These are phyloP conservation scores for Penicillium coffeae DNA, from an alignment of 495 filamentous ascomycete species.

Conservation along the genomic window DNA sequence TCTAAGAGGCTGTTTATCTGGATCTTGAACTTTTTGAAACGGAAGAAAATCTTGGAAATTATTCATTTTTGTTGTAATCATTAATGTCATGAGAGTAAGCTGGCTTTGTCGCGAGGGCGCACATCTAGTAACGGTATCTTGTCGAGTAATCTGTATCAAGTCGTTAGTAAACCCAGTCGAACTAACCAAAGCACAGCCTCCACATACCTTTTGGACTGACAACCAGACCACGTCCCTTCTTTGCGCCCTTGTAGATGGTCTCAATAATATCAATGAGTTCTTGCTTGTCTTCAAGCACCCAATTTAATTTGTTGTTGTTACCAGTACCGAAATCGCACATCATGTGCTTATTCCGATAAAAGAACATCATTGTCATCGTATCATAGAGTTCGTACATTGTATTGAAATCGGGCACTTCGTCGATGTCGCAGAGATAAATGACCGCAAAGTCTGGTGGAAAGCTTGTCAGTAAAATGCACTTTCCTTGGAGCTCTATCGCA, in stretches of 20 bases:
- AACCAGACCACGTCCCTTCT: constrained; percentile 93
- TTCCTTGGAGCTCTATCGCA: background rate
- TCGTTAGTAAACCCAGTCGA: constrained; percentile 13
- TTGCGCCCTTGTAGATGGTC: constrained; percentile 94
- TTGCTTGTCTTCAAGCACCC: constrained; percentile 96
- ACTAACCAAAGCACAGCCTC: background rate
- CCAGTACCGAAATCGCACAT: constrained; percentile 97
- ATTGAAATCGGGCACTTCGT: constrained; percentile 95
- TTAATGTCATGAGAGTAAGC: too few relatives aligned
- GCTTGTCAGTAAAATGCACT: background rate
- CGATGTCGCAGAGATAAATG: constrained; percentile 95
- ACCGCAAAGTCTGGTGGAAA: constrained; percentile 55
- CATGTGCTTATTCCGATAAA: constrained; percentile 99
- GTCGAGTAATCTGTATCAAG: constrained; percentile 71
- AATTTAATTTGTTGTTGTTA: constrained; percentile 98
- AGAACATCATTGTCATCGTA: constrained; percentile 76
- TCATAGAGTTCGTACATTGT: constrained; percentile 85
- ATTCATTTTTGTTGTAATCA: too few relatives aligned
- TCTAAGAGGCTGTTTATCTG: too few relatives aligned
- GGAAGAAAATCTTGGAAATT: too few relatives aligned
- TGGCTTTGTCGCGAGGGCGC: background rate
- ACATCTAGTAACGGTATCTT: constrained; percentile 68
- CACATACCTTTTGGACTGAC: constrained; percentile 80
- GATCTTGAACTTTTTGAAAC: too few relatives aligned
- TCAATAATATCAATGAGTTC: constrained; percentile 98